Base-by-base conservation (phyloP, 108 stramenopile genomes). In the Nitzschia sp. region DNA sequence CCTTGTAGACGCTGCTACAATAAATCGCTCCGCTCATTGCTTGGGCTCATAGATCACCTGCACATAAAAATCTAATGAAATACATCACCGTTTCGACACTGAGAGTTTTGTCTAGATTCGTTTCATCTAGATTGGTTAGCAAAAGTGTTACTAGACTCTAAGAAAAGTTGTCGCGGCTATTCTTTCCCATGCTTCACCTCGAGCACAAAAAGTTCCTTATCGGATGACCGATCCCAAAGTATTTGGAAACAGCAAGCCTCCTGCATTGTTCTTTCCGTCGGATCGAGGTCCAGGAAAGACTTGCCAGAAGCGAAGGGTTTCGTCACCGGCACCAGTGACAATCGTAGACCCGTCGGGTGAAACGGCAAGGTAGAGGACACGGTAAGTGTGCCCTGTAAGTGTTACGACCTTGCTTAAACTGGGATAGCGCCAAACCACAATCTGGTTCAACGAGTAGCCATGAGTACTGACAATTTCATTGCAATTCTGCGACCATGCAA, bases 251-350 rank as follows among this genome's bases (percentile, higher is more conserved):
- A 95, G 70, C 29, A 95, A 67, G 4, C 92, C 92, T 27, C 86
- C 81, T 31, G 85, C 75, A 57, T 65, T 76, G 71, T 82, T 87
- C 62, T 88, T 91, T n/a, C 81, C 85, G 56, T 90, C 76, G 17
- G 82, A 83, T 38, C 85, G 87, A 29, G 91, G 90, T 33, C 92
- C 97, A 0, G 98, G 99, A 72, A 99, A 99, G n/a, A 98, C 92
- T 60, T 97, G 96, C 99, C 99, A 99, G 66, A 99, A 99, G 17
- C 99, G 86, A 6, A 99, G 82, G 17, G 97, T 98, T 71, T 99
- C 99, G 68, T 99, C 99, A 23, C 98, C 99, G 23, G 99, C 99
- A 28, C 99, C 99, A 4, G 99, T 99, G 23, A 98, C 98, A 60
- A 98, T 95, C 0, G 96, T 98, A 46, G 90, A 93, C 38, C 97